Percentiles rank a stretch among this genome's conserved stretches.
These are phyloP conservation scores for Geranomyces michiganensis DNA, from an alignment of 192 early-diverging fungal genomes.

Conservation along the genomic window DNA sequence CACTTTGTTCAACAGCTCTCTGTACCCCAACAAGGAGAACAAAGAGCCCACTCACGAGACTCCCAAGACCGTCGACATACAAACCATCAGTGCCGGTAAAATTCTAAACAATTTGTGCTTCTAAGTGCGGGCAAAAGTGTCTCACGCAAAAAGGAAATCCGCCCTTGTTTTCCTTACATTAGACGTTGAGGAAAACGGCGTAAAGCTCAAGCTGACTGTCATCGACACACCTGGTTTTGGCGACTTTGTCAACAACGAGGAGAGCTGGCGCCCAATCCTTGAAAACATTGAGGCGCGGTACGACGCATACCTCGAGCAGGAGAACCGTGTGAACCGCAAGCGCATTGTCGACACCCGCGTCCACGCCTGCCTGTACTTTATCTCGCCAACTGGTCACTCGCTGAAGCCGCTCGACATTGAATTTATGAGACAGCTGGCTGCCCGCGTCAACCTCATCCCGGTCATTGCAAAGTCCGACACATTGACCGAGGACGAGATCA, in stretches of 20 bases:
- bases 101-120: neutral
- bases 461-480: constrained; percentile 99
- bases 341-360: constrained; percentile 71
- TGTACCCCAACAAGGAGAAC: constrained; percentile 87
- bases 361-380: constrained; percentile 97
- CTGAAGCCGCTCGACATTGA: constrained; percentile 93
- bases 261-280: constrained; percentile 88
- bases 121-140: neutral
- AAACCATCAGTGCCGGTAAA: constrained; percentile 54
- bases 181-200: constrained; percentile 96
- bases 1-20: constrained; percentile 66
- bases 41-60: constrained; percentile 69
- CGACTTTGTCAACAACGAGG: constrained; percentile 69
- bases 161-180: neutral
- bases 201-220: constrained; percentile 93
- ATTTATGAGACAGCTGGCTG: constrained; percentile 93
- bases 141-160: no score
- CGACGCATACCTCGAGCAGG: constrained; percentile 90
- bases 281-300: constrained; percentile 93
- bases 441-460: constrained; percentile 96
- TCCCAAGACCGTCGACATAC: constrained; percentile 64
- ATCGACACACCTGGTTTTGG: constrained; percentile 94
- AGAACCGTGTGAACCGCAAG: constrained; percentile 67
- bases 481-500: constrained; percentile 89
- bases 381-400: constrained; percentile 92